These are phyloP conservation scores for Boletus sensibilis DNA, from an alignment of 768 basidiomycete genomes.

Conservation along the genomic window DNA sequence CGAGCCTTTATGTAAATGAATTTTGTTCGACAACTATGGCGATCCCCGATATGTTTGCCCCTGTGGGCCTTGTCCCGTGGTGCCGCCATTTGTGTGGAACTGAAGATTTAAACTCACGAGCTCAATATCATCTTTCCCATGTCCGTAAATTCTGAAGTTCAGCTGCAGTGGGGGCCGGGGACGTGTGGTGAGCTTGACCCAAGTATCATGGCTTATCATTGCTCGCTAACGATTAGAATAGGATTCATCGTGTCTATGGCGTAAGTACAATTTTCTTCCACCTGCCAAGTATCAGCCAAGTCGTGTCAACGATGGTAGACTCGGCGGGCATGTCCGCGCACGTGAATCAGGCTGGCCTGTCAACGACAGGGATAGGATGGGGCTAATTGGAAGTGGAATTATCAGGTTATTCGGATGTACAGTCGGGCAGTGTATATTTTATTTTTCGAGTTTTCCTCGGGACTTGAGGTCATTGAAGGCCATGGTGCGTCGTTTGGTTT, in stretches of 20 bases:
- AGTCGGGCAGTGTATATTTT: slow-evolving; percentile 9
- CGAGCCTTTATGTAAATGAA: not conserved
- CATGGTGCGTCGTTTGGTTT: not conserved
- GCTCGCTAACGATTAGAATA: not conserved
- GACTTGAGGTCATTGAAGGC: slow-evolving; percentile 7
- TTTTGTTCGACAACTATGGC: not conserved
- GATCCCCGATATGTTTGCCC: not conserved
- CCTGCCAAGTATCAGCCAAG: not conserved
- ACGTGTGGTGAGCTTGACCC: slow-evolving; percentile 1
- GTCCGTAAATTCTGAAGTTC: not conserved
- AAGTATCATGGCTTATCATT: not conserved
- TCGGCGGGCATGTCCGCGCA: not conserved
- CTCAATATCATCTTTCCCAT: not conserved
- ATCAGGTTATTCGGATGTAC: slow-evolving; percentile 13
- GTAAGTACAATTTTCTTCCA: not conserved
- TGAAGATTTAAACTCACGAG: not conserved
- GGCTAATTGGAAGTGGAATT: not conserved
- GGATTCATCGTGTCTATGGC: slow-evolving; percentile 1
- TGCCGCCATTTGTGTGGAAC: not conserved
- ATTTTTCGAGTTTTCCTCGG: slow-evolving; percentile 7
- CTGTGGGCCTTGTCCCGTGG: too few relatives aligned
- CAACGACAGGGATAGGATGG: not conserved
- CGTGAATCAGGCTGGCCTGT: not conserved
- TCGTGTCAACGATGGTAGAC: not conserved
- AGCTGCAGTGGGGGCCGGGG: not conserved